Evolutionary conservation across 1,284 basidiomycete genomes (phyloP).

Genomic region (Farysia itapuensis): DNA sequence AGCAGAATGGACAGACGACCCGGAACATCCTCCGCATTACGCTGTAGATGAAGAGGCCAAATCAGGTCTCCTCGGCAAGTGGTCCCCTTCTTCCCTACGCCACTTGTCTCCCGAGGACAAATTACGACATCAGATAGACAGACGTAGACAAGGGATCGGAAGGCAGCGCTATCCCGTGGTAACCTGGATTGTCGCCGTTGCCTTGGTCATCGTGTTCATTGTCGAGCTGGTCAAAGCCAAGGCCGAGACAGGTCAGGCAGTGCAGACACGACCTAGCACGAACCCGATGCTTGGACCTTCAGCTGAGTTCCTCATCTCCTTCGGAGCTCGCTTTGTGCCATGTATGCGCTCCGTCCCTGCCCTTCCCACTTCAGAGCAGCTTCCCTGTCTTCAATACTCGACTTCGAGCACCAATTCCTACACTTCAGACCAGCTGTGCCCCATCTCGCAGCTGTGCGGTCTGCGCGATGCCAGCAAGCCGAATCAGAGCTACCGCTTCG

Average conservation of each 20-base stretch:
- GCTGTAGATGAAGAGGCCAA: slow-evolving; percentile 22
- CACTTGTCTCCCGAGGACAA: slow-evolving; percentile 22
- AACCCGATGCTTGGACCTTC: slow-evolving; percentile 93
- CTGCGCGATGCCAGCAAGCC: slow-evolving; percentile 69
- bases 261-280: slow-evolving; percentile 68
- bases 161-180: slow-evolving; percentile 76
- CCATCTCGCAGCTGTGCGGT: slow-evolving; percentile 80
- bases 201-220: slow-evolving; percentile 66
- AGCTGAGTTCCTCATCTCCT: slow-evolving; percentile 76
- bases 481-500: slow-evolving; percentile 81
- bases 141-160: slow-evolving; percentile 72
- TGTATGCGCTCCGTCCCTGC: slow-evolving; percentile 72
- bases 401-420: slow-evolving; percentile 58
- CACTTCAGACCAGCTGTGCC: slow-evolving; percentile 65
- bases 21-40: no score
- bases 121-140: slow-evolving; percentile 52
- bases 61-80: slow-evolving; percentile 21
- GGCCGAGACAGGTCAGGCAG: slow-evolving; percentile 52
- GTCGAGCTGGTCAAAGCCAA: slow-evolving; percentile 56
- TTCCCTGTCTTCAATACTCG: slow-evolving; percentile 67
- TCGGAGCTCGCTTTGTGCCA: slow-evolving; percentile 85
- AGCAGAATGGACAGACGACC: slow-evolving; percentile 22
- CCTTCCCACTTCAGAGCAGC: slow-evolving; percentile 63
- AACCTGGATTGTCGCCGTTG: slow-evolving; percentile 62
- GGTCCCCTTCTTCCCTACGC: slow-evolving; percentile 5